phyloP scores from a whole-genome alignment of 1,284 basidiomycete genomes.

The Nidula niveotomentosa region DNA sequence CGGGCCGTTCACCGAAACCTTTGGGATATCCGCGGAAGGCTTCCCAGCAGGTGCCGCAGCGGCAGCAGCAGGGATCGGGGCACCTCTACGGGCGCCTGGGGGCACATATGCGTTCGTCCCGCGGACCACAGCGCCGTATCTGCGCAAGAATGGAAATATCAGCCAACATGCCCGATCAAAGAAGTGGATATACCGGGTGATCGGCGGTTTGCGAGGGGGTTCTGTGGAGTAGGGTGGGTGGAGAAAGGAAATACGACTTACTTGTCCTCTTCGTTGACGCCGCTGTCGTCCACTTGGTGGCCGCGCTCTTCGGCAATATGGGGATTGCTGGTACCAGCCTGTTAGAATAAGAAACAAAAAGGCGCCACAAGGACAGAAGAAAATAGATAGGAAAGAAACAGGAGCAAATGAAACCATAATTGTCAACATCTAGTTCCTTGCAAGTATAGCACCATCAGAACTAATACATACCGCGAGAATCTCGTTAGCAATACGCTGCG shows the following conservation, averaged over 20 bases:
- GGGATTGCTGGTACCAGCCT: conserved; percentile 73
- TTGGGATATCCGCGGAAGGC: conserved; percentile 53
- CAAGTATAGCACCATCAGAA: neutral
- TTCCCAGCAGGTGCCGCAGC: conserved; percentile 30
- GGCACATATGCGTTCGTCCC: conserved; percentile 91
- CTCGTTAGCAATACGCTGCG: conserved; percentile 88
- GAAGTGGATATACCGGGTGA: neutral
- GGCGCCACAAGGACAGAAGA: conserved; percentile 6
- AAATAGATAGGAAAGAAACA: neutral
- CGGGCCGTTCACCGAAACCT: conserved; percentile 70
- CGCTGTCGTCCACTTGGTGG: conserved; percentile 65
- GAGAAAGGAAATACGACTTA: conserved; percentile 33
- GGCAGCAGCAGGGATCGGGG: conserved; percentile 26
- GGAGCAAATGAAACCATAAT: neutral
- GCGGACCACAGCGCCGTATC: conserved; percentile 92
- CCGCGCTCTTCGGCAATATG: conserved; percentile 93
- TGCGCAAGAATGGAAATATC: conserved; percentile 29
- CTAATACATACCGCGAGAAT: conserved; percentile 72
- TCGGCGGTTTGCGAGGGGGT: neutral
- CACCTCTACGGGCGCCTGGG: conserved; percentile 71
- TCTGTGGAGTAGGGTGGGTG: neutral
- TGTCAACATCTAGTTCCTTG: neutral
- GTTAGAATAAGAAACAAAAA: conserved; percentile 6
- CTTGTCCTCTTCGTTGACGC: conserved; percentile 95
- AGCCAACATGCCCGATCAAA: neutral